phyloP scores from a whole-genome alignment of 2,329 filamentous ascomycete species.

The Xylariaceae sp. region DNA sequence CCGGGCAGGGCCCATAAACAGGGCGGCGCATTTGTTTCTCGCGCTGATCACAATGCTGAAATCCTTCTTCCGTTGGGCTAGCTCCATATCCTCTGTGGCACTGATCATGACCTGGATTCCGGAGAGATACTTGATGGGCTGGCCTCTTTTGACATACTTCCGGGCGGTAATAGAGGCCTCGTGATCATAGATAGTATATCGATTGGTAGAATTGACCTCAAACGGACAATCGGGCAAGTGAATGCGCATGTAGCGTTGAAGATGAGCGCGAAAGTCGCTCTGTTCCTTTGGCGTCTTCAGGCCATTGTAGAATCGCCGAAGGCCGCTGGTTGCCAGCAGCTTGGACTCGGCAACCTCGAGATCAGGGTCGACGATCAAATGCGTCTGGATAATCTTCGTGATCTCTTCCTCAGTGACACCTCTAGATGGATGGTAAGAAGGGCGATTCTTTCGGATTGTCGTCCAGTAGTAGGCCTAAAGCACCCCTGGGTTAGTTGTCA shows the following conservation, averaged over 20 bases:
- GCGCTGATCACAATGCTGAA: conserved; percentile 97
- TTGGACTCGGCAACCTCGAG: conserved; percentile 63
- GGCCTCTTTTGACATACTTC: conserved; percentile 70
- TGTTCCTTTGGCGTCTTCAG: conserved; percentile 73
- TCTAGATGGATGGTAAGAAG: conserved; percentile 77
- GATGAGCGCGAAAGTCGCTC: conserved; percentile 78
- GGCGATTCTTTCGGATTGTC: conserved; percentile 87
- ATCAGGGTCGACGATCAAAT: conserved; percentile 72
- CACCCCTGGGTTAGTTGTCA: conserved; percentile 20
- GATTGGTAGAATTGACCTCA: conserved; percentile 85
- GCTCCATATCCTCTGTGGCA: conserved; percentile 77
- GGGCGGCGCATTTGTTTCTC: conserved; percentile 79
- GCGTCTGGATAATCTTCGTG: conserved; percentile 53
- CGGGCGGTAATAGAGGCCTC: conserved; percentile 85
- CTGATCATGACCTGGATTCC: conserved; percentile 93
- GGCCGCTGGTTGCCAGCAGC: conserved; percentile 65
- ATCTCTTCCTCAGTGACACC: conserved; percentile 65
- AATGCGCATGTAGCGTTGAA: conserved; percentile 86
- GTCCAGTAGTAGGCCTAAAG: conserved; percentile 91
- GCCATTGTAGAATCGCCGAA: conserved; percentile 63
- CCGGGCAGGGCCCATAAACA: conserved; percentile 91
- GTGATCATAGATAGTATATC: conserved; percentile 85
- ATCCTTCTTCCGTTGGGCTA: conserved; percentile 79
- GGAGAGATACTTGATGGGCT: conserved; percentile 83
- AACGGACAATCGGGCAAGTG: conserved; percentile 93